Evolutionary conservation across 768 basidiomycete species (phyloP), one percentile per base, ranked within the genome.

Genomic region (Leccinum arenicola): DNA sequence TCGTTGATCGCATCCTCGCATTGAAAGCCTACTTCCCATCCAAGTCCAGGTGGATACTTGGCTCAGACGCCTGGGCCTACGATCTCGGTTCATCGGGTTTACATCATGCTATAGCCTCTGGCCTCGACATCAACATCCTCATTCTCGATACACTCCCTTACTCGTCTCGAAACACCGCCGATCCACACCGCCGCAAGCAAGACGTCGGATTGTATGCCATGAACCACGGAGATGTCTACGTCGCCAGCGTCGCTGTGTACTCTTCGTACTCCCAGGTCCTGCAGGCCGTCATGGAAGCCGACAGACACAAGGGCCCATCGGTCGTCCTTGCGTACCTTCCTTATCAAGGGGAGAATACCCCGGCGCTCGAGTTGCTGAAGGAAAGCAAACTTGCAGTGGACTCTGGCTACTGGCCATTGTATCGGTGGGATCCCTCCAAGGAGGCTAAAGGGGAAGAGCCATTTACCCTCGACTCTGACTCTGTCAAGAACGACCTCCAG

Each of bases 191-290:
- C 60, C 40, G 40, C 33, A 98, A 98, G 77, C 95, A 94, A 68
- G 97, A 99, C 73, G 90, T 95, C 53, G 97, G 96, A 3, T 79
- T 99, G 52, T 99, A 99, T 68, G 97, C 96, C 25, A 95, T 98
- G 90, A 98, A 97, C 77, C 90, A 97, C 72, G 96, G 96, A 11
- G 90, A 95, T 69, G 93, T 95, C 59, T 99, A 91, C 71, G 97
- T 97, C 56, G 95, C 95, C 9, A 94, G 92, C 67, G 83, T 96
- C 36, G 97, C 97, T 4, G 88, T 98, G 59, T 98, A 96, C 76
- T 92, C 94, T 27, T 96, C 95, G 17, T 98, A 98, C 72, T 82
- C 89, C 0, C 96, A 98, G 68, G 93, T 96, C 31, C 82, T 98
- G 47, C 95, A 97, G 73, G 84, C 94, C 5, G 69, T 99, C 58